phyloP scores from a whole-genome alignment of 2,329 filamentous ascomycete species.

The Ceratocystis albifundus region DNA sequence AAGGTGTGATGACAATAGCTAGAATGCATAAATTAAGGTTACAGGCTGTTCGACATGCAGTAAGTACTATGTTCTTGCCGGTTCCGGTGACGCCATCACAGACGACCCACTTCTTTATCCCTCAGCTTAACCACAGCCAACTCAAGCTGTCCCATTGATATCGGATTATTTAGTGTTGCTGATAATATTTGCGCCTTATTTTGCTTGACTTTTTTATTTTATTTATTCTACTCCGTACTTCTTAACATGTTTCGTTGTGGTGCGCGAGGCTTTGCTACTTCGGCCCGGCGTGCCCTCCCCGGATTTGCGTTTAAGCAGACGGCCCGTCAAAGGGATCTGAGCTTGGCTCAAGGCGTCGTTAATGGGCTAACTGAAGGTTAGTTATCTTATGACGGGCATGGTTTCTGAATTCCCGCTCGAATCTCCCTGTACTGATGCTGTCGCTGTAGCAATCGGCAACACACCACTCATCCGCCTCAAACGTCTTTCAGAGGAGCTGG shows the following conservation, averaged over 20 bases:
- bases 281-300: slow-evolving; percentile 47
- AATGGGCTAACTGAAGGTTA: slow-evolving; percentile 72
- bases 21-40: neutral
- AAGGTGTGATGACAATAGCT: neutral
- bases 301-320: slow-evolving; percentile 66
- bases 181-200: slow-evolving; percentile 2
- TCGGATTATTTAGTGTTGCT: neutral
- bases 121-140: neutral
- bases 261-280: slow-evolving; percentile 55
- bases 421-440: neutral
- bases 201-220: neutral
- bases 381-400: slow-evolving; percentile 23
- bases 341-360: slow-evolving; percentile 66
- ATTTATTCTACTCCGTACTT: neutral
- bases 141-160: neutral
- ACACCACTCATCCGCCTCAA: slow-evolving; percentile 89
- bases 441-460: slow-evolving; percentile 73
- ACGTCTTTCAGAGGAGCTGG: slow-evolving; percentile 75
- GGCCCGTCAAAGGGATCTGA: slow-evolving; percentile 59
- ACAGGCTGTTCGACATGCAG: neutral
- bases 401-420: neutral
- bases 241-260: slow-evolving; percentile 56
- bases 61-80: slow-evolving; percentile 1
- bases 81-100: slow-evolving; percentile 22
- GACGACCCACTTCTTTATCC: slow-evolving; percentile 20